These are phyloP conservation scores for Entomortierella beljakovae DNA, from an alignment of 192 early-diverging fungal species.

Conservation along the genomic window DNA sequence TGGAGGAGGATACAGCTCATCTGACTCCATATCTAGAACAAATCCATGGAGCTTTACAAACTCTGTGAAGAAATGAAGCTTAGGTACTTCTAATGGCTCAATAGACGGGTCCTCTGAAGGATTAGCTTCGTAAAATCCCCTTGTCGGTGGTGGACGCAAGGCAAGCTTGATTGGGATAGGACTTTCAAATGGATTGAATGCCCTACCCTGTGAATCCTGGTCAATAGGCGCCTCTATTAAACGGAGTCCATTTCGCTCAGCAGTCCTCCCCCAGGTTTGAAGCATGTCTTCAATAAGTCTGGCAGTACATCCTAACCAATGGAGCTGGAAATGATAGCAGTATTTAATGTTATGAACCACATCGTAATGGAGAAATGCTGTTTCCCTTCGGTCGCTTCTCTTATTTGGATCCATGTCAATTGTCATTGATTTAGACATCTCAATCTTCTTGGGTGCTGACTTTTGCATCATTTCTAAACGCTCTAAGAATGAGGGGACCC, in stretches of 20 bases:
- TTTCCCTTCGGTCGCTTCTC: slow-evolving; percentile 81
- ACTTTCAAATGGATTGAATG: slow-evolving; percentile 93
- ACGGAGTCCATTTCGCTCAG: slow-evolving; percentile 89
- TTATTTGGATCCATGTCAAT: slow-evolving; percentile 90
- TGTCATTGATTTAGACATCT: slow-evolving; percentile 73
- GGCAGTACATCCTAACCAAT: slow-evolving; percentile 96
- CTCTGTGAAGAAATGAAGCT: slow-evolving; percentile 82
- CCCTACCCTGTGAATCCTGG: slow-evolving; percentile 70
- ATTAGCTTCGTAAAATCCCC: slow-evolving; percentile 38
- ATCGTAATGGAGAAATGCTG: slow-evolving; percentile 90
- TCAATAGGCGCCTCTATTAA: slow-evolving; percentile 90
- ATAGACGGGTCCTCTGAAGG: slow-evolving; percentile 17
- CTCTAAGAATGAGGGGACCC: slow-evolving; percentile 21
- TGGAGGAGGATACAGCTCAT: slow-evolving; percentile 73
- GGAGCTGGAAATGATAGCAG: slow-evolving; percentile 93
- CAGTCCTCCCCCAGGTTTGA: slow-evolving; percentile 78
- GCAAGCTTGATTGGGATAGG: slow-evolving; percentile 74
- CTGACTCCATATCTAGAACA: slow-evolving; percentile 95
- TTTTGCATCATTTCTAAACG: slow-evolving; percentile 49
- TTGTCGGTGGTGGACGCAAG: slow-evolving; percentile 71
- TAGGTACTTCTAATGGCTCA: slow-evolving; percentile 58
- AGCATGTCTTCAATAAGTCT: slow-evolving; percentile 89
- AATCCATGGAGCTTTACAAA: slow-evolving; percentile 85
- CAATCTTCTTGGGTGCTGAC: slow-evolving; percentile 60
- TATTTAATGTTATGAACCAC: slow-evolving; percentile 87